Conservation (phyloP, 495 filamentous ascomycete species). For the Aspergillus sclerotioniger region DNA sequence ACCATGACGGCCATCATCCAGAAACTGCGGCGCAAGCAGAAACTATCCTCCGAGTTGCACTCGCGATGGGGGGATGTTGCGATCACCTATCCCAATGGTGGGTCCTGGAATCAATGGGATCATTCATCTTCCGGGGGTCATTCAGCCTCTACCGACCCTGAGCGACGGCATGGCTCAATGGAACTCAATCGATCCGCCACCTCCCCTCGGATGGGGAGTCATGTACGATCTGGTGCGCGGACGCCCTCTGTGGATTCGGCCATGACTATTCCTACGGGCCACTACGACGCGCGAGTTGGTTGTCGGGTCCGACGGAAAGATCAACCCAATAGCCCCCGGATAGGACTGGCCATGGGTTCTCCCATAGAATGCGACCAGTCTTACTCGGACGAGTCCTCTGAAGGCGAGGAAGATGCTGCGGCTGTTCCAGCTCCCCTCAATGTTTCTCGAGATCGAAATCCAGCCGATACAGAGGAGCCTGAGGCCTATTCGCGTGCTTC, state of each 20-base stretch:
- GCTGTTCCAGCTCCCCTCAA: constrained; percentile 14
- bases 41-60: constrained; percentile 41
- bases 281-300: constrained; percentile 37
- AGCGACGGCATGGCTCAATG: constrained; percentile 13
- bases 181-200: constrained; percentile 9
- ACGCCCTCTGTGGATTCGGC: constrained; percentile 12
- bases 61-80: constrained; percentile 43
- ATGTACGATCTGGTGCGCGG: neutral
- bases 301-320: constrained; percentile 17
- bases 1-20: constrained; percentile 38
- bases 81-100: constrained; percentile 42
- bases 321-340: constrained; percentile 1
- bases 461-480: constrained; percentile 8
- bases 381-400: constrained; percentile 11
- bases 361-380: constrained; percentile 12
- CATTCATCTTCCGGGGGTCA: constrained; percentile 15
- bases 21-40: constrained; percentile 39
- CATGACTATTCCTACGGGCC: constrained; percentile 34
- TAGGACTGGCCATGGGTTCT: neutral
- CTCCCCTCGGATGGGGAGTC: constrained; percentile 11
- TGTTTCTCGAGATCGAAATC: constrained; percentile 15
- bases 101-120: constrained; percentile 44
- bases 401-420: constrained; percentile 26
- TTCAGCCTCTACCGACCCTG: constrained; percentile 17
- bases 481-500: constrained; percentile 26